Evolutionary conservation across 345 rosid species (phyloP).

Genomic region (Citrus inodora): DNA sequence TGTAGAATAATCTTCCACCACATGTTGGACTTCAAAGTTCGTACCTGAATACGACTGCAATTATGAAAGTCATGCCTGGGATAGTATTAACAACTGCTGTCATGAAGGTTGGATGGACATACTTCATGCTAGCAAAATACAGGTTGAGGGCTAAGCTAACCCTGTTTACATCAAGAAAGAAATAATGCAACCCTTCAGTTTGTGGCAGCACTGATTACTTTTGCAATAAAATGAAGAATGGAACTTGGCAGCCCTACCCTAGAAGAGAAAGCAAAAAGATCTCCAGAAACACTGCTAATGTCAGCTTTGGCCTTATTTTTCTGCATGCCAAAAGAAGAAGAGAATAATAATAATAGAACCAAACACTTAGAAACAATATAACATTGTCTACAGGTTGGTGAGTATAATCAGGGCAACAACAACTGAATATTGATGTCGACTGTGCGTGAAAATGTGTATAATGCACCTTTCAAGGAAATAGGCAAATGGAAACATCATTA

Average conservation of each 20-base stretch:
- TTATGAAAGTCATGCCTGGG: constrained; percentile 18
- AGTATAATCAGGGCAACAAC: not conserved
- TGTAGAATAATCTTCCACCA: not conserved
- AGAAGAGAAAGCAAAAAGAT: constrained; percentile 26
- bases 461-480: constrained; percentile 26
- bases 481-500: constrained; percentile 17
- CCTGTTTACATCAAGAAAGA: constrained; percentile 19
- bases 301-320: constrained; percentile 28
- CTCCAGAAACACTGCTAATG: constrained; percentile 23
- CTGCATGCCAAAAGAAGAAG: constrained; percentile 7
- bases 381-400: not conserved
- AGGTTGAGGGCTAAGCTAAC: constrained; percentile 24
- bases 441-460: not conserved
- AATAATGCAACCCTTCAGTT: not conserved
- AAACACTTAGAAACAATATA: too few species aligned
- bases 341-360: too few species aligned
- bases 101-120: constrained; percentile 28
- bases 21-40: not conserved
- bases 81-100: constrained; percentile 26
- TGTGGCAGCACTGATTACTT: not conserved
- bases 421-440: not conserved
- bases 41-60: constrained; percentile 26
- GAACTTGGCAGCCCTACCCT: constrained; percentile 13
- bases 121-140: constrained; percentile 32
- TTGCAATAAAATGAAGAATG: not conserved